A percentile compares a stretch with the other conserved stretches of the same genome.
phyloP scores from a whole-genome alignment of 768 basidiomycete genomes.

The Pleurotus citrinopileatus region DNA sequence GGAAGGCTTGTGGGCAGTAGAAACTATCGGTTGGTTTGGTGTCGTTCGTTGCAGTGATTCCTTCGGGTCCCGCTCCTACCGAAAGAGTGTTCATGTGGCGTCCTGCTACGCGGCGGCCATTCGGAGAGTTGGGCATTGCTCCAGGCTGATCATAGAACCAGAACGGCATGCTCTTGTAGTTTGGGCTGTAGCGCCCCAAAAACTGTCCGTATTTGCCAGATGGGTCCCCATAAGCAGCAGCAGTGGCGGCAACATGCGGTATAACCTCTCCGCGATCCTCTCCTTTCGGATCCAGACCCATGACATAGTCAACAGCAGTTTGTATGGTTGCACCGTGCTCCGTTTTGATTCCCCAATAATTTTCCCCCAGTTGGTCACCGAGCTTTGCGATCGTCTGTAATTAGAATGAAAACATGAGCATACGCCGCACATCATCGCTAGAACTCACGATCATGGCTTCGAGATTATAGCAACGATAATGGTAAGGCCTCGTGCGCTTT shows the following conservation, averaged over 20 bases:
- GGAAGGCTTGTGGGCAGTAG: conserved; percentile 37
- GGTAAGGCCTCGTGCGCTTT: conserved; percentile 49
- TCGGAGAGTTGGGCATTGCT: conserved; percentile 37
- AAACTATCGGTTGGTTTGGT: conserved; percentile 20
- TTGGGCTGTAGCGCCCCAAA: conserved; percentile 27
- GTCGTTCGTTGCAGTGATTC: too few relatives aligned
- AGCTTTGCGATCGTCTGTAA: conserved; percentile 51
- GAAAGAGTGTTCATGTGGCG: too few relatives aligned
- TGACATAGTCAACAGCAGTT: conserved; percentile 46
- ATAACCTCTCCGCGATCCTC: conserved; percentile 39
- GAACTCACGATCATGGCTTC: conserved; percentile 52
- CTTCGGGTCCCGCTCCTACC: too few relatives aligned
- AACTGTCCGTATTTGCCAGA: conserved; percentile 45
- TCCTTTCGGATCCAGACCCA: conserved; percentile 36
- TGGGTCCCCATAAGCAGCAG: conserved; percentile 53
- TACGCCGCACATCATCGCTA: background rate
- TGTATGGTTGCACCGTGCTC: conserved; percentile 52
- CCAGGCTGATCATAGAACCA: conserved; percentile 47
- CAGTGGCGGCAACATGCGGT: conserved; percentile 50
- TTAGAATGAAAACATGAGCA: background rate
- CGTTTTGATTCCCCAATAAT: conserved; percentile 45
- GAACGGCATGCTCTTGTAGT: conserved; percentile 36
- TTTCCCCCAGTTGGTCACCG: conserved; percentile 45
- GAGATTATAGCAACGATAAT: conserved; percentile 58
- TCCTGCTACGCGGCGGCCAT: too few relatives aligned